These are phyloP conservation scores for Tricholomella constricta DNA, from an alignment of 768 basidiomycete genomes.

Conservation along the genomic window DNA sequence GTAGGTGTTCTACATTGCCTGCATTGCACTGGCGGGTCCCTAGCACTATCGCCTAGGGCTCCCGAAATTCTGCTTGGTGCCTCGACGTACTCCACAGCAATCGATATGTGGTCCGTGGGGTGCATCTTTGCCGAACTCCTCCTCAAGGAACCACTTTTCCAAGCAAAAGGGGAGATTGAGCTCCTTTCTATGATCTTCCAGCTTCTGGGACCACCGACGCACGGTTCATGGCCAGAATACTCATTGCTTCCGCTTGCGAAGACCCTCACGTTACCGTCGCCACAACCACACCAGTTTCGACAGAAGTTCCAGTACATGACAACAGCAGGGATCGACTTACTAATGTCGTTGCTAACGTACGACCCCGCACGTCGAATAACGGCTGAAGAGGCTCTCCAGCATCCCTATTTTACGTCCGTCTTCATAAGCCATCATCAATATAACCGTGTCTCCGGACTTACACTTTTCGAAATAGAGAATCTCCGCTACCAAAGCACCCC, in stretches of 20 bases:
- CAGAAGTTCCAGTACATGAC: slow-evolving; percentile 88
- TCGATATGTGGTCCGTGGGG: slow-evolving; percentile 99
- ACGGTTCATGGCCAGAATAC: slow-evolving; percentile 85
- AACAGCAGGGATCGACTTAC: slow-evolving; percentile 78
- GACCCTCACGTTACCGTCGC: slow-evolving; percentile 72
- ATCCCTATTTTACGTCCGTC: slow-evolving; percentile 87
- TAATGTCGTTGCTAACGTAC: slow-evolving; percentile 82
- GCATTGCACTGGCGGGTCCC: slow-evolving; percentile 4
- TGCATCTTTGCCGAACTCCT: slow-evolving; percentile 98
- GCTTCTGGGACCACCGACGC: slow-evolving; percentile 91
- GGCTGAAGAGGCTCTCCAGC: slow-evolving; percentile 87
- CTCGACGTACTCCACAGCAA: slow-evolving; percentile 89
- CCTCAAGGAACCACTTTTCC: slow-evolving; percentile 94
- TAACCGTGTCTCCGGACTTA: background rate
- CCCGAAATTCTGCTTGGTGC: slow-evolving; percentile 96
- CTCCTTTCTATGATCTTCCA: slow-evolving; percentile 94
- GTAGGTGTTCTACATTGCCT: slow-evolving; percentile 43
- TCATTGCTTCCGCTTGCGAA: slow-evolving; percentile 77
- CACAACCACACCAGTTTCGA: slow-evolving; percentile 75
- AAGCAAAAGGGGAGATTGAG: slow-evolving; percentile 94
- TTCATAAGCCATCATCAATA: background rate
- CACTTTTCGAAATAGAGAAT: slow-evolving; percentile 58
- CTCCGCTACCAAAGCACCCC: slow-evolving; percentile 93
- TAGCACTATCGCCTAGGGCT: slow-evolving; percentile 53
- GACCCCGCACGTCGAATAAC: slow-evolving; percentile 86